Evolutionary conservation across 148 eudicot species (phyloP), one percentile per base, ranked within the genome.

Genomic region (Rhododendron kiyosumense): DNA sequence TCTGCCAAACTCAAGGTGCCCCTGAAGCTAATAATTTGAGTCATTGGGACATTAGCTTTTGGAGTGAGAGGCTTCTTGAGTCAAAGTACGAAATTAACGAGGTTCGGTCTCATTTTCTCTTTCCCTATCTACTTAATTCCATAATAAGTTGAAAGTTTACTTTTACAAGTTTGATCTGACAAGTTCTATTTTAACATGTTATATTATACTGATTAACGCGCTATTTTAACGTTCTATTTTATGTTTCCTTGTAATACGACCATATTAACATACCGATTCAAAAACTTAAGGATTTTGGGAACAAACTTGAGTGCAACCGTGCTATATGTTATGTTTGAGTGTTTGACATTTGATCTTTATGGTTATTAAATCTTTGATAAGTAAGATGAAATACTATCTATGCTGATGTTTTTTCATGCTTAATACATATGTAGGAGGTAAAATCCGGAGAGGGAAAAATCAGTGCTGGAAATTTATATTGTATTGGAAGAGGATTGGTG

Each of bases 31-130:
- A 92, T 86, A 86, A 89, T 86, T 91, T 97, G 90, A 89, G 86
- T 51, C 96, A 95, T 84, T 97, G 98, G 99, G 99, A 97, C 84
- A 86, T 90, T 54, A 87, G 73, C 85, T 97, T 95, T 81, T 97
- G 99, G 99, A 97, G 98, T 93, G 99, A 97, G 92, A 95, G 99
- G 91, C 98, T 97, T 34, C 93, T 98, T 51, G 99, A 97, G 90
- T 92, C 98, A 71, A 95, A 97, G 86, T 97, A 93, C 85, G 98
- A 97, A 86, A 93, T 97, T 84, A 95, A 97, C 30, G 99, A 97
- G 99, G 99, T 94, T 87, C n/a, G 85, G 24, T 48, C 54, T 85
- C 83, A 57, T 15, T 85, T 84, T 81, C 54, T 84, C 51, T 41
- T n/a, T 82, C 81, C 48, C 81, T 65, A 34, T 57, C 13, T 24